Evolutionary conservation across 192 early-diverging fungal species (phyloP), one percentile per base, ranked within the genome.

Genomic region (Backusella luteola): DNA sequence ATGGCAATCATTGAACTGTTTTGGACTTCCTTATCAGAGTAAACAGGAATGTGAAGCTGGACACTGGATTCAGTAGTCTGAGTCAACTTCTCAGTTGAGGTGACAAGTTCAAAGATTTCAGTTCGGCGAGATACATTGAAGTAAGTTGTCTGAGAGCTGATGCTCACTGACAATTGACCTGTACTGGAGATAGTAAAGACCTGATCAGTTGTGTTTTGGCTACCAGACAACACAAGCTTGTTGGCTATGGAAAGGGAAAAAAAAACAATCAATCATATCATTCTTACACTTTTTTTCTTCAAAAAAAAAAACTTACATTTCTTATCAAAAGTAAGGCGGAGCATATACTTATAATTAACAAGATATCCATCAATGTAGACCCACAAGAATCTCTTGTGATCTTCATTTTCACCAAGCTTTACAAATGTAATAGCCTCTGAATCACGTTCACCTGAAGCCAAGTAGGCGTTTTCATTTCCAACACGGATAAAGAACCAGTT

Each of bases 281-380:
- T 66, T 74, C 11, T 15, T 7, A 2, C 15, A 36, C 36, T 70
- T 34, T 3, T 49, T 34, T 76, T 34, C 1, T 49, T 34, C 68
- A 42, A 15, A 49, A 70, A 41, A 70, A 69, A 69, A 71, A 32
- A 42, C 76, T 72, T 71, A 77, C 76, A 59, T 34, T 35, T 29
- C 29, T 71, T 59, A 44, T 56, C 53, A 21, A 46, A 68, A 36
- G 73, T 59, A 32, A 78, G 49, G 14, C 78, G 78, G 5, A 79
- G 73, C 63, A 79, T 66, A 35, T 79, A 46, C 34, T 70, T 68
- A 32, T 80, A 80, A 29, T 80, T 80, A n/a, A 80, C 67, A n/a
- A 80, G 56, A 53, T 76, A 80, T 38, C 79, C 79, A 38, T 67
- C 38, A 34, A 68, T 53, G 35, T 68, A 81, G 0, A 44, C 74